phyloP scores from a whole-genome alignment of 1,284 basidiomycete species.

The Tremellales sp. region DNA sequence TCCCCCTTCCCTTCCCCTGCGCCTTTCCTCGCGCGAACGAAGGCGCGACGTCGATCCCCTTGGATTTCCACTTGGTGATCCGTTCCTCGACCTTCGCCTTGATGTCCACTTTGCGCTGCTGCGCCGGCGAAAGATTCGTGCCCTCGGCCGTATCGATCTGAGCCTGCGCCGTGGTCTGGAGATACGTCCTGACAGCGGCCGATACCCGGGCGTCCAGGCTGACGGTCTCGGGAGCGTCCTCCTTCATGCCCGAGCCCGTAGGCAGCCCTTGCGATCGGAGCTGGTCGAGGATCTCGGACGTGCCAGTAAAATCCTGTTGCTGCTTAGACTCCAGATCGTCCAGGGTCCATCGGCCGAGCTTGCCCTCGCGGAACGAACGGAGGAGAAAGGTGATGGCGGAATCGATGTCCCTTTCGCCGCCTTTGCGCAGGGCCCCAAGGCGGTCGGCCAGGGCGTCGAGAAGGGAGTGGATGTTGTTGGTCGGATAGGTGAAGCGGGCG shows the following conservation, averaged over 20 bases:
- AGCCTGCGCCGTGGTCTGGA: neutral
- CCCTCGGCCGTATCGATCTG: slow-evolving; percentile 16
- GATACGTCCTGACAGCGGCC: neutral
- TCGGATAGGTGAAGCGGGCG: slow-evolving; percentile 55
- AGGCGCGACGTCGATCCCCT: slow-evolving; percentile 1
- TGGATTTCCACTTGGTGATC: slow-evolving; percentile 5
- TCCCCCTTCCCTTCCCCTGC: slow-evolving; percentile 1
- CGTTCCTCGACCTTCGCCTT: slow-evolving; percentile 11
- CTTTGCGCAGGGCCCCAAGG: slow-evolving; percentile 74
- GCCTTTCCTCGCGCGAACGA: neutral
- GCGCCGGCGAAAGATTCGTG: slow-evolving; percentile 9
- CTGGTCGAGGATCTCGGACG: neutral
- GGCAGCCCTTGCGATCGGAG: neutral
- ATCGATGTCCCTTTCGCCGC: slow-evolving; percentile 64
- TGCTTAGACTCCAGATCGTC: slow-evolving; percentile 45
- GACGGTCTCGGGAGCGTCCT: neutral
- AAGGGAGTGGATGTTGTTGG: slow-evolving; percentile 61
- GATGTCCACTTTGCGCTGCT: slow-evolving; percentile 14
- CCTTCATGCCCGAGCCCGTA: neutral
- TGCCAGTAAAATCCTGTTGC: neutral
- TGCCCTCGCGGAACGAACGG: slow-evolving; percentile 75
- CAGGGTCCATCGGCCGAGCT: slow-evolving; percentile 52
- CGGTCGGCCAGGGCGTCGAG: slow-evolving; percentile 65
- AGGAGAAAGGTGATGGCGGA: slow-evolving; percentile 77
- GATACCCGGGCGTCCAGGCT: neutral